phyloP scores from a whole-genome alignment of 495 filamentous ascomycete genomes.

The Aspergillus baeticus region DNA sequence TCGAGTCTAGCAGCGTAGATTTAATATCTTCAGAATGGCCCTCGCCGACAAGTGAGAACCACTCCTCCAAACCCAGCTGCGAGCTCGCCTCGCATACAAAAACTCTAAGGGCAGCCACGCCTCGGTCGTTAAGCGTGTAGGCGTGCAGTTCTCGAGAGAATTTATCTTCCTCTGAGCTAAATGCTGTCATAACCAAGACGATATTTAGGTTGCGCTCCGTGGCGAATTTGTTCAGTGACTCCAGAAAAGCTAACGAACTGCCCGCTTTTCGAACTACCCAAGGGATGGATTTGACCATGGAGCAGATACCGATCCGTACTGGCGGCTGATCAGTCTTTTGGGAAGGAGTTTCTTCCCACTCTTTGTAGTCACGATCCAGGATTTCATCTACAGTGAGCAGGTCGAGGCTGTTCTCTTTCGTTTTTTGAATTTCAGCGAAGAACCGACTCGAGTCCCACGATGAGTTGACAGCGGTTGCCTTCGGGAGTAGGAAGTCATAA shows the following conservation, averaged over 20 bases:
- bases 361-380: slow-evolving; percentile 88
- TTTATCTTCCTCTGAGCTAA: slow-evolving; percentile 32
- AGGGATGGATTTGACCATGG: slow-evolving; percentile 64
- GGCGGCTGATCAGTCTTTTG: slow-evolving; percentile 16
- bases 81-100: slow-evolving; percentile 52
- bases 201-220: slow-evolving; percentile 59
- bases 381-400: slow-evolving; percentile 68
- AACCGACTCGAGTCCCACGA: slow-evolving; percentile 51
- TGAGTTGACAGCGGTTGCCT: slow-evolving; percentile 11
- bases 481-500: slow-evolving; percentile 59
- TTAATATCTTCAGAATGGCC: slow-evolving; percentile 36
- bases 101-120: slow-evolving; percentile 42
- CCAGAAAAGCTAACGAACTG: slow-evolving; percentile 40
- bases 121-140: slow-evolving; percentile 49
- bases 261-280: slow-evolving; percentile 60
- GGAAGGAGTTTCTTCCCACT: slow-evolving; percentile 62
- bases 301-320: slow-evolving; percentile 69
- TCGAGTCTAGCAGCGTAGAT: slow-evolving; percentile 15
- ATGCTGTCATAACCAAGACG: slow-evolving; percentile 75
- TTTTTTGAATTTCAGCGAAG: slow-evolving; percentile 59
- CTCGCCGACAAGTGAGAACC: slow-evolving; percentile 44
- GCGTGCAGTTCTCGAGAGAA: slow-evolving; percentile 77
- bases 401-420: slow-evolving; percentile 71
- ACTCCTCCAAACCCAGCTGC: slow-evolving; percentile 56
- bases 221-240: slow-evolving; percentile 54